These are phyloP conservation scores for Leptographium flavum DNA, from an alignment of 2,329 filamentous ascomycete species.

Conservation along the genomic window DNA sequence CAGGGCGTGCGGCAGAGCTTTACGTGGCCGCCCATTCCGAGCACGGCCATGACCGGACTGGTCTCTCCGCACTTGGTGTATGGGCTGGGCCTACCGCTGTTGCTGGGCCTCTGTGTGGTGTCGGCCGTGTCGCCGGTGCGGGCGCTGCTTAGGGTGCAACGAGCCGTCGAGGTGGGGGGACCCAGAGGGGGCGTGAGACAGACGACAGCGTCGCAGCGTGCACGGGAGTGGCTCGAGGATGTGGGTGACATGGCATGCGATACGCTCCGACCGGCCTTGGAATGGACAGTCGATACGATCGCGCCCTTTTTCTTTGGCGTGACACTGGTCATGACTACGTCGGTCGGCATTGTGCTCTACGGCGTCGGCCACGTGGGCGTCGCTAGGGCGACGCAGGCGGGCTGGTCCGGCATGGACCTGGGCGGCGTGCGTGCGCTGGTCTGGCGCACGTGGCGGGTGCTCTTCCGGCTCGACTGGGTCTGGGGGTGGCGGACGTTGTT, in stretches of 20 bases:
- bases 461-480: conserved; percentile 7
- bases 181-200: too few relatives aligned
- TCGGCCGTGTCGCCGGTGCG: background rate
- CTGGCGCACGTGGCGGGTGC: conserved; percentile 2
- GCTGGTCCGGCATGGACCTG: conserved; percentile 7
- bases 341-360: conserved; percentile 8
- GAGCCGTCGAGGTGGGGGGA: too few relatives aligned
- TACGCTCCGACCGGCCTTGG: background rate
- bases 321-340: conserved; percentile 3
- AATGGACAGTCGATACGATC: background rate
- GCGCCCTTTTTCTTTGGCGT: conserved; percentile 8
- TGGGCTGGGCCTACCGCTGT: conserved; percentile 1
- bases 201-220: background rate
- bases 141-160: background rate
- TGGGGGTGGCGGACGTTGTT: conserved; percentile 4
- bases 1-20: background rate
- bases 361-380: conserved; percentile 7
- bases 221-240: background rate
- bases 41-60: background rate
- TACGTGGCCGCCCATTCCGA: conserved; percentile 2
- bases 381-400: conserved; percentile 1
- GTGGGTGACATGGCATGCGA: background rate
- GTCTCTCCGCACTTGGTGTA: background rate
- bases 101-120: background rate
- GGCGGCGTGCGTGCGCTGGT: conserved; percentile 3